Evolutionary conservation across 2,329 filamentous ascomycete species (phyloP).

Genomic region (Knoxdaviesia capensis): DNA sequence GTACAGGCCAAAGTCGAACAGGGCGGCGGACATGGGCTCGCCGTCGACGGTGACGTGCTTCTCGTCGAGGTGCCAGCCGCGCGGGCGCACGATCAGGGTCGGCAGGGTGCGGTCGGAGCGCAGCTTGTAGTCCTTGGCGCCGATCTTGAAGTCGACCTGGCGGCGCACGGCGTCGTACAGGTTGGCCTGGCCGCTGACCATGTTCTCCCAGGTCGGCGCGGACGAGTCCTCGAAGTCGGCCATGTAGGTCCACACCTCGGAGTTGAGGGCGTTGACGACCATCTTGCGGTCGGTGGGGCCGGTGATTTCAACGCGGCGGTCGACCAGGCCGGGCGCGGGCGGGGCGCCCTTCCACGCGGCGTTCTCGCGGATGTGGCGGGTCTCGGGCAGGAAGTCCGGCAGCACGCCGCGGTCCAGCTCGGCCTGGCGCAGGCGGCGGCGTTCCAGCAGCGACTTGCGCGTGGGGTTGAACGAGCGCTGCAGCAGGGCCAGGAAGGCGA

Average conservation of each 20-base stretch:
- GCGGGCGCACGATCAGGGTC: conserved; percentile 81
- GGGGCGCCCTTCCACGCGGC: conserved; percentile 82
- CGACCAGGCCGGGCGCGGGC: conserved; percentile 78
- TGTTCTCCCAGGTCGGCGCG: conserved; percentile 96
- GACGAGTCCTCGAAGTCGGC: conserved; percentile 96
- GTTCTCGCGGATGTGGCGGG: conserved; percentile 85
- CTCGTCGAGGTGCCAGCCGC: conserved; percentile 96
- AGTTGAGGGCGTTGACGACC: conserved; percentile 93
- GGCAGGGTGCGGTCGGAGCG: conserved; percentile 70
- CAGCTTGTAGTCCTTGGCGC: conserved; percentile 91
- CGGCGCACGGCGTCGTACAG: conserved; percentile 87
- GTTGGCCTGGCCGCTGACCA: conserved; percentile 97
- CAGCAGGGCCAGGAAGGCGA: conserved; percentile 80
- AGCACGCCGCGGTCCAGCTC: conserved; percentile 81
- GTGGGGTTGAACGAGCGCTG: conserved; percentile 87
- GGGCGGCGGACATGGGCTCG: conserved; percentile 74
- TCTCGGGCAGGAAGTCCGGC: conserved; percentile 90
- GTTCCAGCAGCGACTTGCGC: conserved; percentile 74
- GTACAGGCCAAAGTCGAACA: conserved; percentile 97
- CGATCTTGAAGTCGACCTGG: conserved; percentile 92
- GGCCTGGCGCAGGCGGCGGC: conserved; percentile 68
- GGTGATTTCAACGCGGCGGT: conserved; percentile 91
- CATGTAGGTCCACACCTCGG: conserved; percentile 98
- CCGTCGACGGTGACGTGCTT: conserved; percentile 94
- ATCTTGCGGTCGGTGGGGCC: conserved; percentile 96